Conservation (phyloP, 164 flowering plant species). For the Cinnamomum micranthum region DNA sequence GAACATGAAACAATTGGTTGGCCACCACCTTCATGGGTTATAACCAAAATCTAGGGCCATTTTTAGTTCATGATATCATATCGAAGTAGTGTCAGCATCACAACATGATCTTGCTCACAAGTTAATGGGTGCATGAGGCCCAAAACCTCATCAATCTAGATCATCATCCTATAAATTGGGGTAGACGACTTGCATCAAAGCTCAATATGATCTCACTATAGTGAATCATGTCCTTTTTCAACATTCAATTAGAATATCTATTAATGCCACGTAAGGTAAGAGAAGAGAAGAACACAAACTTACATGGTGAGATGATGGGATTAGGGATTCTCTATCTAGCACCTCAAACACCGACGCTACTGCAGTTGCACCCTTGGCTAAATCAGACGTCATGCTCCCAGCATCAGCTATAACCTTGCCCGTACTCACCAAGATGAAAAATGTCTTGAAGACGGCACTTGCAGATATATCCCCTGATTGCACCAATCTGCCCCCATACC, state of each 20-base stretch:
- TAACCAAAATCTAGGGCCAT: no score
- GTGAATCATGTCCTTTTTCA: background rate
- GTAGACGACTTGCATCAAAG: background rate
- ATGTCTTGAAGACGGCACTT: slow-evolving; percentile 86
- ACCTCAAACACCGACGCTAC: slow-evolving; percentile 75
- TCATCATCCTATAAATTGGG: background rate
- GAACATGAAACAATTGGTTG: no score
- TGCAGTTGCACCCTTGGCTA: slow-evolving; percentile 80
- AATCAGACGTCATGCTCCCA: slow-evolving; percentile 96
- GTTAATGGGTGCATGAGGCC: background rate
- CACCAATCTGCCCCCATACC: slow-evolving; percentile 86
- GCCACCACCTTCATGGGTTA: no score
- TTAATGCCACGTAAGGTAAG: background rate
- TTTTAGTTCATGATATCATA: no score
- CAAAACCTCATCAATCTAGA: background rate
- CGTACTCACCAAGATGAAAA: slow-evolving; percentile 81
- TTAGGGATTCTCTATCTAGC: slow-evolving; percentile 61
- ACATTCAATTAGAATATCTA: background rate
- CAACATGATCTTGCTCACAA: background rate
- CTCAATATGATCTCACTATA: background rate
- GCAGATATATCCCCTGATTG: slow-evolving; percentile 63
- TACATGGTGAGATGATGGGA: slow-evolving; percentile 42
- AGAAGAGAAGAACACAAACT: slow-evolving; percentile 9
- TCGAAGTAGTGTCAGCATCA: no score
- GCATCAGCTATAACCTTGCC: slow-evolving; percentile 95